These are phyloP conservation scores for Paramecium pentaurelia DNA, from an alignment of 73 alveolate genomes.

Conservation along the genomic window DNA sequence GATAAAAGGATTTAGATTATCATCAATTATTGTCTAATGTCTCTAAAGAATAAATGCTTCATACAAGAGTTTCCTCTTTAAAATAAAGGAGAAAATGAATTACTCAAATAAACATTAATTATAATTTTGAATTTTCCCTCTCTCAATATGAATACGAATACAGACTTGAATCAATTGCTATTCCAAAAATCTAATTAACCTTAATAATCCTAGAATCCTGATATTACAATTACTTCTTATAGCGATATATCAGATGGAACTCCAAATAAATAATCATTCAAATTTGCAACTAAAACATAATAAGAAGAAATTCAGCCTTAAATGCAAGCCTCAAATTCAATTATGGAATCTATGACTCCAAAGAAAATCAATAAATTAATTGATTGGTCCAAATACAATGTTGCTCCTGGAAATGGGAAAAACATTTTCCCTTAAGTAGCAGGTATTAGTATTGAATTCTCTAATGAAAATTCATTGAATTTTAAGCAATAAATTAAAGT, in stretches of 20 bases:
- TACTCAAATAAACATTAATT: not conserved
- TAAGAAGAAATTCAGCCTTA: not conserved
- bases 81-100: not conserved
- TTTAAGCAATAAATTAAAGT: not conserved
- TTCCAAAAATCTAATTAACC: not conserved
- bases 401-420: conserved; percentile 32
- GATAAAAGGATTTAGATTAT: not conserved
- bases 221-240: conserved; percentile 22
- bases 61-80: conserved; percentile 37
- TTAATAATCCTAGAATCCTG: not conserved
- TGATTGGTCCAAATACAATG: conserved; percentile 34
- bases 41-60: not conserved
- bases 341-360: conserved; percentile 38
- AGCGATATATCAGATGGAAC: conserved; percentile 35
- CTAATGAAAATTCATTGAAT: conserved; percentile 31
- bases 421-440: conserved; percentile 26
- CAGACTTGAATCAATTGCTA: not conserved
- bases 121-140: not conserved
- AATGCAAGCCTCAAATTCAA: conserved; percentile 15
- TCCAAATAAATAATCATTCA: not conserved
- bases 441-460: conserved; percentile 27
- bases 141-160: not conserved
- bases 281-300: not conserved
- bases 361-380: not conserved
- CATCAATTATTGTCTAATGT: not conserved